These are phyloP conservation scores for Ustilago cynodontis DNA, from an alignment of 1,284 basidiomycete species.

Conservation along the genomic window DNA sequence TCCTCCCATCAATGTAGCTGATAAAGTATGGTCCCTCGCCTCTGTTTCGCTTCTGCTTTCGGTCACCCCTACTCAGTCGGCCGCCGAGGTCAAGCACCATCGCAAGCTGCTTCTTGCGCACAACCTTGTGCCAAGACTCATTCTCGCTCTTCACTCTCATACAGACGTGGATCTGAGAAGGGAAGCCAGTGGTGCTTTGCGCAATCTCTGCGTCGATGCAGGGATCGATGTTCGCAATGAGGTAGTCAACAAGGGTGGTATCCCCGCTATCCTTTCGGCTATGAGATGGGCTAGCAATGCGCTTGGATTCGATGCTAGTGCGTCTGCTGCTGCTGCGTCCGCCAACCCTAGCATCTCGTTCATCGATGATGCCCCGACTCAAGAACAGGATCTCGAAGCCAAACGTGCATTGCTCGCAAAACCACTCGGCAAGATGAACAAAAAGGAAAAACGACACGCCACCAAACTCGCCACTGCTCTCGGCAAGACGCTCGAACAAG, in stretches of 20 bases:
- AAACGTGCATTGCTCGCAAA: constrained; percentile 49
- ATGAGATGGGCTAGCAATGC: constrained; percentile 58
- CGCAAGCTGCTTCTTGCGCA: constrained; percentile 49
- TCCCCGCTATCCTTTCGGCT: constrained; percentile 46
- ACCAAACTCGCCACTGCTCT: constrained; percentile 56
- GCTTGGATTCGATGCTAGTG: constrained; percentile 37
- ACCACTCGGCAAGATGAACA: constrained; percentile 67
- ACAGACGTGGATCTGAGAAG: constrained; percentile 58
- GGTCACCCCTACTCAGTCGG: constrained; percentile 37
- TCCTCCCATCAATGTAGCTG: constrained; percentile 39
- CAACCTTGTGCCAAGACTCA: constrained; percentile 56
- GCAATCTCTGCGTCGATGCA: constrained; percentile 67
- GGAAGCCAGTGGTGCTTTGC: constrained; percentile 67
- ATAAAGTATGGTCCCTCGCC: constrained; percentile 66
- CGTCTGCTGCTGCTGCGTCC: constrained; percentile 4
- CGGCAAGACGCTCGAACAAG: constrained; percentile 41
- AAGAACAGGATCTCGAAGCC: constrained; percentile 45
- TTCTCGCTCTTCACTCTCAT: constrained; percentile 56
- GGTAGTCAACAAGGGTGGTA: constrained; percentile 56
- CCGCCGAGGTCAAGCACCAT: constrained; percentile 53
- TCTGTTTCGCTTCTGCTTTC: constrained; percentile 60
- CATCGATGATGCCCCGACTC: constrained; percentile 31
- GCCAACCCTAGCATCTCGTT: constrained; percentile 29
- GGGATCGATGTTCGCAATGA: constrained; percentile 52
- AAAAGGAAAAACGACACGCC: constrained; percentile 66